phyloP scores from a whole-genome alignment of 2,329 filamentous ascomycete species.

The Pyrenophora seminiperda region DNA sequence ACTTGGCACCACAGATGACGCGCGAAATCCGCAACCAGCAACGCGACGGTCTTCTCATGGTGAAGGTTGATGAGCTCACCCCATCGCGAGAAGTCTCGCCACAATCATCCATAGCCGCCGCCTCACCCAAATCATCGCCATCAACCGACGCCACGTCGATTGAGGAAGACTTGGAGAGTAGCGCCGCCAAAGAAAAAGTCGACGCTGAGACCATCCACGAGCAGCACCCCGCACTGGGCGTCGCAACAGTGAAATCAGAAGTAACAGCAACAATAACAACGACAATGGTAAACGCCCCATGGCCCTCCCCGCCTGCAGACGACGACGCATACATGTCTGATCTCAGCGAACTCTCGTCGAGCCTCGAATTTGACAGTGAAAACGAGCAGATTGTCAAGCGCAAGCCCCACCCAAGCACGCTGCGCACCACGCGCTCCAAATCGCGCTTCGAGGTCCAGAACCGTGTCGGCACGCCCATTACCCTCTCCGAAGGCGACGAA shows the following conservation, averaged over 20 bases:
- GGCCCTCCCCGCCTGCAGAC: slow-evolving; percentile 35
- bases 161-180: slow-evolving; percentile 37
- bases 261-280: slow-evolving; percentile 31
- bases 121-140: slow-evolving; percentile 43
- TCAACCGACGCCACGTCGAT: slow-evolving; percentile 48
- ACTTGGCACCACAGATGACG: slow-evolving; percentile 25
- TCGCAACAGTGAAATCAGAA: slow-evolving; percentile 38
- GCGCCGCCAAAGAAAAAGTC: slow-evolving; percentile 28
- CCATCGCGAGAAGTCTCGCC: slow-evolving; percentile 40
- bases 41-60: slow-evolving; percentile 36
- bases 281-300: slow-evolving; percentile 38
- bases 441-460: slow-evolving; percentile 38
- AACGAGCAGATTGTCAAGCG: slow-evolving; percentile 44
- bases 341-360: slow-evolving; percentile 49
- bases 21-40: slow-evolving; percentile 41
- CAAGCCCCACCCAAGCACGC: slow-evolving; percentile 32
- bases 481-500: slow-evolving; percentile 28
- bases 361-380: slow-evolving; percentile 47
- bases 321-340: slow-evolving; percentile 44
- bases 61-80: slow-evolving; percentile 36
- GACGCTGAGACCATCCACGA: slow-evolving; percentile 28
- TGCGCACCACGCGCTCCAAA: slow-evolving; percentile 45
- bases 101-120: slow-evolving; percentile 31
- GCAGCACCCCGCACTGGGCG: slow-evolving; percentile 31
- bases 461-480: slow-evolving; percentile 38